Conservation (phyloP, 2,329 filamentous ascomycete genomes). For the Colletotrichum caudatum region DNA sequence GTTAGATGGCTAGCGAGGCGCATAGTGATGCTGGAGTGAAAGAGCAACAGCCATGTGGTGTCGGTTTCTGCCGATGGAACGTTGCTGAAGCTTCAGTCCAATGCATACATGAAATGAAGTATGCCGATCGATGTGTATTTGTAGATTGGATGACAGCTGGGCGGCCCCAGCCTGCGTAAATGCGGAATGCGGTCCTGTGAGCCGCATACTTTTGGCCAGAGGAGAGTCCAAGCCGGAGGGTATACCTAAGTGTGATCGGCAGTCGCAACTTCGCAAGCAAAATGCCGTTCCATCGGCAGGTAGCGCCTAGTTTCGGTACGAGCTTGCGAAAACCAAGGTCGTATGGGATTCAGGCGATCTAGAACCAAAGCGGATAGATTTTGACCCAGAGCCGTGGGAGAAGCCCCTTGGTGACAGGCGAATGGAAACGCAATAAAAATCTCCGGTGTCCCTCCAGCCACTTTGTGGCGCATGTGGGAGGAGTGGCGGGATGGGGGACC, state of each 20-base stretch:
- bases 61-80: conserved; percentile 22
- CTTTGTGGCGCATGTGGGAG: conserved; percentile 7
- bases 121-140: not conserved
- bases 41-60: conserved; percentile 12
- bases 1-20: not conserved
- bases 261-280: conserved; percentile 21
- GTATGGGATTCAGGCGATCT: conserved; percentile 5
- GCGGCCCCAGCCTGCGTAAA: not conserved
- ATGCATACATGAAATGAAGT: not conserved
- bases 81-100: conserved; percentile 25
- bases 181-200: not conserved
- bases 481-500: not conserved
- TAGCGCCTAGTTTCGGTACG: conserved; percentile 3
- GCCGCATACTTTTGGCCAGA: not conserved
- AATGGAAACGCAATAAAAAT: not conserved
- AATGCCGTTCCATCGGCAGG: conserved; percentile 22
- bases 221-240: conserved; percentile 10
- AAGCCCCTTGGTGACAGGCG: conserved; percentile 11
- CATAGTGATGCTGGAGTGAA: conserved; percentile 21
- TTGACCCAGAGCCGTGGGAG: conserved; percentile 17
- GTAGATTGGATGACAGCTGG: not conserved
- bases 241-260: conserved; percentile 31
- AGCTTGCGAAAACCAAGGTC: conserved; percentile 3
- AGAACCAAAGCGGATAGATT: conserved; percentile 9
- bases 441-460: conserved; percentile 13